Conservation (phyloP, 306 rosid genomes). For the Lathyrus sativus region DNA sequence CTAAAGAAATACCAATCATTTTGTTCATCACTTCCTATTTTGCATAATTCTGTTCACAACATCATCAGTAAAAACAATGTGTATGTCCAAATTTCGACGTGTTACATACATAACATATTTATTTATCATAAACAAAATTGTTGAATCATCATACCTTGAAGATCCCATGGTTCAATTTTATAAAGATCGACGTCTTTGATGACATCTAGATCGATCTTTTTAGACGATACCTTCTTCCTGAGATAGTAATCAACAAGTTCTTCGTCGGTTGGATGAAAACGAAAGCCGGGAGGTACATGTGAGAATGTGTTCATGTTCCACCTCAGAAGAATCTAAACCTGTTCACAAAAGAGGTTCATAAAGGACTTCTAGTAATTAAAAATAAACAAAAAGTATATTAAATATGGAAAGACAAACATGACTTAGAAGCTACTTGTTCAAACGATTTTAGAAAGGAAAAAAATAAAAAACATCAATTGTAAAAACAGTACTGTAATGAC, state of each 20-base stretch:
- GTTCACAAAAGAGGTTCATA: constrained; percentile 36
- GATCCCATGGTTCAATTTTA: constrained; percentile 95
- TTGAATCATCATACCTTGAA: constrained; percentile 56
- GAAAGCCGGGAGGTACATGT: constrained; percentile 93
- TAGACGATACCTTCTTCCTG: constrained; percentile 66
- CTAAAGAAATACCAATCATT: constrained; percentile 93
- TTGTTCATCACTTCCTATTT: constrained; percentile 74
- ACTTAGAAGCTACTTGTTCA: constrained; percentile 25
- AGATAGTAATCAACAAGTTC: constrained; percentile 91
- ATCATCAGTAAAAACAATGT: not conserved
- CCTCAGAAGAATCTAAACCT: constrained; percentile 44
- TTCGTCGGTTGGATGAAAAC: constrained; percentile 94
- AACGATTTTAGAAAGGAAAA: not conserved
- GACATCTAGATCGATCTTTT: constrained; percentile 78
- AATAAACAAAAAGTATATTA: not conserved
- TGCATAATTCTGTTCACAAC: constrained; percentile 62
- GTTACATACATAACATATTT: too few species aligned
- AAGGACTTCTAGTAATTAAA: constrained; percentile 37
- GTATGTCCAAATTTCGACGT: too few species aligned
- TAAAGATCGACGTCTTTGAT: constrained; percentile 86
- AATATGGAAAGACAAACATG: constrained; percentile 10
- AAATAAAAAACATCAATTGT: not conserved
- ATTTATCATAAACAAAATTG: too few species aligned
- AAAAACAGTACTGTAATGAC: not conserved
- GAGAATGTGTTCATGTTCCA: constrained; percentile 70